Percentiles rank a stretch among this genome's conserved stretches.
Conservation (phyloP, 306 rosid genomes). For the Vigna trinervia region DNA sequence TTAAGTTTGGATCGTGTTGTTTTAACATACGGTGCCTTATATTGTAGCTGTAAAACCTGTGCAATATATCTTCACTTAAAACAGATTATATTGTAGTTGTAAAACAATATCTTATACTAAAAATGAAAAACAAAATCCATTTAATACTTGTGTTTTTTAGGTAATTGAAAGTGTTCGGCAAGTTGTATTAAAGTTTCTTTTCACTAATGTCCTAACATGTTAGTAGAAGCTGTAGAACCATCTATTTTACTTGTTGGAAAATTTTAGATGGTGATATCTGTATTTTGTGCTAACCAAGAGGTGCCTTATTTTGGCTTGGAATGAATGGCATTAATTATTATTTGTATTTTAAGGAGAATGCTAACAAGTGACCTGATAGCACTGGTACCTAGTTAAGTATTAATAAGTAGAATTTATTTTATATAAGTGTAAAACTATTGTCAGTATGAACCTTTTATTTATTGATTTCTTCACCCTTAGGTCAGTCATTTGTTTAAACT, state of each 20-base stretch:
- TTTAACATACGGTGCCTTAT: background rate
- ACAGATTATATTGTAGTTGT: background rate
- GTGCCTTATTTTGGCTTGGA: slow-evolving; percentile 8
- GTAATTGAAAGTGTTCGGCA: background rate
- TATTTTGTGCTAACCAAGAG: background rate
- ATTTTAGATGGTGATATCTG: slow-evolving; percentile 13
- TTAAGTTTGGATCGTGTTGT: slow-evolving; percentile 8
- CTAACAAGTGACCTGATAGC: background rate
- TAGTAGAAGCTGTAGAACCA: background rate
- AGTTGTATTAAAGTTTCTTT: background rate
- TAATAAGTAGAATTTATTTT: background rate
- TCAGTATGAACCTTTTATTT: background rate
- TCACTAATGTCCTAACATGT: background rate
- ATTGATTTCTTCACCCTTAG: background rate
- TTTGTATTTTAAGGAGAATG: background rate
- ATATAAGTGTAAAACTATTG: background rate
- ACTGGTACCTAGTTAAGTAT: background rate
- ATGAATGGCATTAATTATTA: background rate
- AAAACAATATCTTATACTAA: background rate
- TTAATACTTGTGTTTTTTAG: background rate
- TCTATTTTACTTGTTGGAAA: background rate
- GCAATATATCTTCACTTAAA: slow-evolving; percentile 22
- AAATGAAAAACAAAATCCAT: background rate
- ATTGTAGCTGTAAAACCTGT: slow-evolving; percentile 13
- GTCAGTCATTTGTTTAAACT: background rate